Conservation (phyloP, 164 flowering plant species). For the Tinospora cordifolia region DNA sequence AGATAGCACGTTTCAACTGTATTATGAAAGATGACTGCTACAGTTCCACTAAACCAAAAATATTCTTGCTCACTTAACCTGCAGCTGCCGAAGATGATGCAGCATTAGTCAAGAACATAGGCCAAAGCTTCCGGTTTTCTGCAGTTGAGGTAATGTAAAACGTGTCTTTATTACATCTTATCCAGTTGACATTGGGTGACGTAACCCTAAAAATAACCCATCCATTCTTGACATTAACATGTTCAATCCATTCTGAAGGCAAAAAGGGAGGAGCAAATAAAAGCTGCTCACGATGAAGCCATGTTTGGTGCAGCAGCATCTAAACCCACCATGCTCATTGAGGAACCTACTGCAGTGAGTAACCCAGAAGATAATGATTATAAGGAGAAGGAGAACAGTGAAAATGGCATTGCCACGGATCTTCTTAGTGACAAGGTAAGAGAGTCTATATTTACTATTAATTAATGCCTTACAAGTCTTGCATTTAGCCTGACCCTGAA, state of each 20-base stretch:
- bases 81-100: slow-evolving; percentile 86
- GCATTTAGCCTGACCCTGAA: neutral
- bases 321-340: slow-evolving; percentile 23
- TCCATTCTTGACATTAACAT: neutral
- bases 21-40: neutral
- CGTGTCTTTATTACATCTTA: neutral
- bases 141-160: slow-evolving; percentile 62
- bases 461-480: neutral
- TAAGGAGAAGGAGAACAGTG: slow-evolving; percentile 18
- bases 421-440: slow-evolving; percentile 68
- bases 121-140: slow-evolving; percentile 74
- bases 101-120: slow-evolving; percentile 56
- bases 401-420: slow-evolving; percentile 22
- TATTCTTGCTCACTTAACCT: slow-evolving; percentile 9
- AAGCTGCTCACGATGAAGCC: slow-evolving; percentile 82
- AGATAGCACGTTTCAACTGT: no score
- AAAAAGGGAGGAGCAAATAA: slow-evolving; percentile 55
- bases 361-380: slow-evolving; percentile 16
- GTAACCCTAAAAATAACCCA: neutral
- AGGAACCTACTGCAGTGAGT: slow-evolving; percentile 27
- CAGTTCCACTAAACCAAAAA: neutral
- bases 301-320: slow-evolving; percentile 64
- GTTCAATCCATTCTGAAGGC: slow-evolving; percentile 35
- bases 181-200: neutral
- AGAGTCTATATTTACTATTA: no score